These are phyloP conservation scores for Erysimum cheiri DNA, from an alignment of 441 rosid genomes.

Conservation along the genomic window DNA sequence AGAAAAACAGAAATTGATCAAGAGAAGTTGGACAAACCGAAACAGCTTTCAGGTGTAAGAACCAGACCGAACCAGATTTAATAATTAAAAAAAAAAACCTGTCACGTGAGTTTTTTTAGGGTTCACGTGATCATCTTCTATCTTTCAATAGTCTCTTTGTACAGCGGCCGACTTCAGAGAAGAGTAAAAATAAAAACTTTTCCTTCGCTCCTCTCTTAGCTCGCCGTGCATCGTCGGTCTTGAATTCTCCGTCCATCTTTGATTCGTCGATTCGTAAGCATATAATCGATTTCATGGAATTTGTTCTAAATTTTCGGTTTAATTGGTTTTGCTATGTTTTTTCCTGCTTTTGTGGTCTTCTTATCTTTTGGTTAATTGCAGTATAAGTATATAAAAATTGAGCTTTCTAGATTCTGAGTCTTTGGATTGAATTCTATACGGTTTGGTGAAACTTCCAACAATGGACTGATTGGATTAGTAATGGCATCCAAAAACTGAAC, in stretches of 20 bases:
- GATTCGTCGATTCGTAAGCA: neutral
- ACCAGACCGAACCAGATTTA: conserved; percentile 24
- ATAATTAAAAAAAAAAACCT: neutral
- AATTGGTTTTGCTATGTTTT: conserved; percentile 7
- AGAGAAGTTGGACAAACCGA: conserved; percentile 25
- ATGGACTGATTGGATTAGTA: neutral
- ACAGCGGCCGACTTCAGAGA: conserved; percentile 4
- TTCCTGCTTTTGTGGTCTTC: neutral
- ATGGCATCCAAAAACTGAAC: neutral
- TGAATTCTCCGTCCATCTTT: neutral
- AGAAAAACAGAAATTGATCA: neutral
- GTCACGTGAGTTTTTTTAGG: conserved; percentile 34
- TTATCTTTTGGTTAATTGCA: neutral
- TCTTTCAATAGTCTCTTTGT: neutral
- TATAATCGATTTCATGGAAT: neutral
- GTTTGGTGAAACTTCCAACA: neutral
- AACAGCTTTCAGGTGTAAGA: neutral
- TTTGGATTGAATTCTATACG: neutral
- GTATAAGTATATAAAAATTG: neutral
- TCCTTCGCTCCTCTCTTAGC: conserved; percentile 2
- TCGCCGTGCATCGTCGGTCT: neutral
- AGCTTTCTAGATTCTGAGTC: conserved; percentile 4
- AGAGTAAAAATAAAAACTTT: neutral
- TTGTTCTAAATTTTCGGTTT: neutral
- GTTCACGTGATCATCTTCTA: conserved; percentile 35